These are phyloP conservation scores for Murraya koenigii DNA, from an alignment of 345 rosid genomes.

Conservation along the genomic window DNA sequence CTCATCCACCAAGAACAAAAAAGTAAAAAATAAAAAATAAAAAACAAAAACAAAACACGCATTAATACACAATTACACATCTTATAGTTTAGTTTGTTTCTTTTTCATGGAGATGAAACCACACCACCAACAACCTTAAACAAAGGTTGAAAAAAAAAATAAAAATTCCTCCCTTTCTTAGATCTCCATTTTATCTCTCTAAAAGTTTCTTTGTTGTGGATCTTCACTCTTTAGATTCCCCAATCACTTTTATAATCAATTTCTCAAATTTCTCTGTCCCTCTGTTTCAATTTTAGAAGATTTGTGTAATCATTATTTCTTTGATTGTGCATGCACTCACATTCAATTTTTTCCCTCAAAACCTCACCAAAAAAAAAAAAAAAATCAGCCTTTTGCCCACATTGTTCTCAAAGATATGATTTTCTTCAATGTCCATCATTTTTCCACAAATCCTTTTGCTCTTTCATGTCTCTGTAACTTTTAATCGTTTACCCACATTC, in stretches of 20 bases:
- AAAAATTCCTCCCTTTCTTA: background rate
- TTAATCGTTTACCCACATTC: background rate
- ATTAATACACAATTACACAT: background rate
- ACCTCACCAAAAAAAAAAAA: background rate
- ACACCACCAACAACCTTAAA: background rate
- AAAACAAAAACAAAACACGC: background rate
- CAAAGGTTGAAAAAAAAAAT: too few species aligned
- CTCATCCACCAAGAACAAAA: conserved; percentile 30
- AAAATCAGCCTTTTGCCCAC: background rate
- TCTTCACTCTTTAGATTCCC: conserved; percentile 24
- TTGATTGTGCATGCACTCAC: conserved; percentile 27
- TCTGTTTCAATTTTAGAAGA: conserved; percentile 12
- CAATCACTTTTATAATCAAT: conserved; percentile 12
- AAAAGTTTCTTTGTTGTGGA: conserved; percentile 11
- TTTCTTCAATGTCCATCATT: conserved; percentile 4
- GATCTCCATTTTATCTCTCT: conserved; percentile 1
- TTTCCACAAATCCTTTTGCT: background rate
- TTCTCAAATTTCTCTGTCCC: background rate
- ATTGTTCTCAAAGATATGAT: conserved; percentile 18
- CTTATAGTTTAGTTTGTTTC: background rate
- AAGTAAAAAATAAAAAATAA: background rate
- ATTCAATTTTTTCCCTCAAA: background rate
- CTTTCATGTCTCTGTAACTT: background rate
- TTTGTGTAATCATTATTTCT: conserved; percentile 36
- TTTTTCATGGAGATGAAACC: conserved; percentile 7